Evolutionary conservation across 805 yeast species (phyloP).

Genomic region (Candida vartiovaarae): DNA sequence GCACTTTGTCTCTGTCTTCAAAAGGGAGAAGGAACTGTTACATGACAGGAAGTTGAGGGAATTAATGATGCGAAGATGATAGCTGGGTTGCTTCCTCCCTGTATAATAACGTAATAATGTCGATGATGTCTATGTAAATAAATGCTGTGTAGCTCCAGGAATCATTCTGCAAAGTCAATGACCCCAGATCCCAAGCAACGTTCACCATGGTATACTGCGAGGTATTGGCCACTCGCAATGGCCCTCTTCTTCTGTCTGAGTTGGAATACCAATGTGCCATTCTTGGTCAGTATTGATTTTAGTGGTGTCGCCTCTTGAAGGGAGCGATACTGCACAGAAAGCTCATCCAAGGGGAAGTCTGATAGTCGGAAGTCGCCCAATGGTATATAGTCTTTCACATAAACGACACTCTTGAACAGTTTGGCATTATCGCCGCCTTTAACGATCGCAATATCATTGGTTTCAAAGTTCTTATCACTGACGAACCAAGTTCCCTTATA

Average conservation of each 20-base stretch:
- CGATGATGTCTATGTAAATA: background rate
- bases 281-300: conserved; percentile 12
- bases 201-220: conserved; percentile 64
- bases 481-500: conserved; percentile 84
- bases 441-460: conserved; percentile 76
- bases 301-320: conserved; percentile 53
- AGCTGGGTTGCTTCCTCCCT: background rate
- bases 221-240: conserved; percentile 83
- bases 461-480: conserved; percentile 53
- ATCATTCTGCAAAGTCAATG: conserved; percentile 22
- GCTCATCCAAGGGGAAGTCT: conserved; percentile 11
- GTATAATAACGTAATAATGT: background rate
- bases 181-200: conserved; percentile 62
- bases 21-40: conserved; percentile 4
- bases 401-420: conserved; percentile 40
- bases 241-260: conserved; percentile 52
- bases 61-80: conserved; percentile 4
- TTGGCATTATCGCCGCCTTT: conserved; percentile 55
- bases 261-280: conserved; percentile 25
- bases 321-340: conserved; percentile 65
- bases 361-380: conserved; percentile 6
- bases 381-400: conserved; percentile 31
- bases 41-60: conserved; percentile 10
- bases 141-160: too few relatives aligned
- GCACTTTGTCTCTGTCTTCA: conserved; percentile 3